phyloP scores from a whole-genome alignment of 1,284 basidiomycete species.

The Cutaneotrichosporon cavernicola region DNA sequence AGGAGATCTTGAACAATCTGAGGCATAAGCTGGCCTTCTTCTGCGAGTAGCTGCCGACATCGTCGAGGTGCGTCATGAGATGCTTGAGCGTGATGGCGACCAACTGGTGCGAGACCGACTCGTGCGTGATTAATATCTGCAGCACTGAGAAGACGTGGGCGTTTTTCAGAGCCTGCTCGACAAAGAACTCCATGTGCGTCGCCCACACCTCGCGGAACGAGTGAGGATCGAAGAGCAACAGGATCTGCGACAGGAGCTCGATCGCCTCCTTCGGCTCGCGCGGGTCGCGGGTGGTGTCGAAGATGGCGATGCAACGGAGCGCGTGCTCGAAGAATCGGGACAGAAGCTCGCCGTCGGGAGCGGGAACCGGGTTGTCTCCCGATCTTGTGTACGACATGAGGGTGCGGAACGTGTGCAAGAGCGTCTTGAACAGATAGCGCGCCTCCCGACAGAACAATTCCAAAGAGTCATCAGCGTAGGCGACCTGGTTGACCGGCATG shows the following conservation, averaged over 20 bases:
- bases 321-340: constrained; percentile 83
- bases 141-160: constrained; percentile 80
- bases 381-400: constrained; percentile 76
- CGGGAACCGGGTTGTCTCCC: constrained; percentile 69
- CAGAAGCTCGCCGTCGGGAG: constrained; percentile 75
- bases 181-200: constrained; percentile 83
- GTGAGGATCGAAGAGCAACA: constrained; percentile 79
- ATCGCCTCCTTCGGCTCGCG: constrained; percentile 83
- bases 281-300: constrained; percentile 68
- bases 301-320: constrained; percentile 79
- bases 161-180: constrained; percentile 73
- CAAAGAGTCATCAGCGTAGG: constrained; percentile 71
- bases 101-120: constrained; percentile 82
- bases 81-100: constrained; percentile 88
- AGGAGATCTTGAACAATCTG: constrained; percentile 94
- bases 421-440: constrained; percentile 79
- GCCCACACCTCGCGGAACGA: constrained; percentile 95
- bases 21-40: constrained; percentile 73
- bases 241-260: constrained; percentile 77
- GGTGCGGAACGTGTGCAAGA: constrained; percentile 86
- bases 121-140: constrained; percentile 80
- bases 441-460: constrained; percentile 74
- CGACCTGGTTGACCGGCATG: constrained; percentile 70
- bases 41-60: constrained; percentile 83
- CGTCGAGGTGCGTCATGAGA: constrained; percentile 76